Conservation (phyloP, 2,329 filamentous ascomycete species). For the Fusarium sarcochroum region DNA sequence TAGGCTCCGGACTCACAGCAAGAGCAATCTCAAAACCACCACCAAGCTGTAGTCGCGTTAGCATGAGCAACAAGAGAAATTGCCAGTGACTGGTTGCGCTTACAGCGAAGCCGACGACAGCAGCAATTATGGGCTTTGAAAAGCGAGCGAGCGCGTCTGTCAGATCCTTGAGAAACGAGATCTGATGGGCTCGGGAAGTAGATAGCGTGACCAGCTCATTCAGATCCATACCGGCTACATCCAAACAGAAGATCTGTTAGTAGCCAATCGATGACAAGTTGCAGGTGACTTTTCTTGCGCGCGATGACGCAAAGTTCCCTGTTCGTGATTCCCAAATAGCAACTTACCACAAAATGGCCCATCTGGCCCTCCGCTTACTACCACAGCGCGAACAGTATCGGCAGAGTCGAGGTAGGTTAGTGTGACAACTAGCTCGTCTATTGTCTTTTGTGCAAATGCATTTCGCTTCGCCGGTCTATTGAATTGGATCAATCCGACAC, state of each 20-base stretch:
- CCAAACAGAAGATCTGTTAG: not conserved
- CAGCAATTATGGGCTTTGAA: slow-evolving; percentile 34
- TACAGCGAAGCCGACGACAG: slow-evolving; percentile 37
- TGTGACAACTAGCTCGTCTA: slow-evolving; percentile 26
- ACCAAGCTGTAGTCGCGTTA: slow-evolving; percentile 23
- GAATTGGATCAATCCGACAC: slow-evolving; percentile 32
- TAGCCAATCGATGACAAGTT: not conserved
- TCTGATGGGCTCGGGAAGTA: slow-evolving; percentile 24
- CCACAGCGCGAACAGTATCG: slow-evolving; percentile 16
- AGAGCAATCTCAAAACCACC: slow-evolving; percentile 41
- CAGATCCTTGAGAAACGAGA: slow-evolving; percentile 34
- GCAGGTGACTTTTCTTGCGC: not conserved
- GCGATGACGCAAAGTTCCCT: not conserved
- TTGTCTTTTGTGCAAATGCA: slow-evolving; percentile 35
- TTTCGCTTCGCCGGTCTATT: slow-evolving; percentile 39
- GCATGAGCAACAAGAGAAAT: not conserved
- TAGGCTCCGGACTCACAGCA: slow-evolving; percentile 18
- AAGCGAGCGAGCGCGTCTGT: slow-evolving; percentile 32
- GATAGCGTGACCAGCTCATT: slow-evolving; percentile 38
- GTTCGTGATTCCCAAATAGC: not conserved
- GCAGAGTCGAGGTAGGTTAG: slow-evolving; percentile 26
- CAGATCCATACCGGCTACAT: slow-evolving; percentile 35
- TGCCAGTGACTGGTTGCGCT: not conserved
- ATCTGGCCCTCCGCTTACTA: slow-evolving; percentile 34
- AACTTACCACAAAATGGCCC: slow-evolving; percentile 39